Evolutionary conservation across 257 asterid genomes (phyloP), one percentile per base, ranked within the genome.

Genomic region (Thymus quinquecostatus): DNA sequence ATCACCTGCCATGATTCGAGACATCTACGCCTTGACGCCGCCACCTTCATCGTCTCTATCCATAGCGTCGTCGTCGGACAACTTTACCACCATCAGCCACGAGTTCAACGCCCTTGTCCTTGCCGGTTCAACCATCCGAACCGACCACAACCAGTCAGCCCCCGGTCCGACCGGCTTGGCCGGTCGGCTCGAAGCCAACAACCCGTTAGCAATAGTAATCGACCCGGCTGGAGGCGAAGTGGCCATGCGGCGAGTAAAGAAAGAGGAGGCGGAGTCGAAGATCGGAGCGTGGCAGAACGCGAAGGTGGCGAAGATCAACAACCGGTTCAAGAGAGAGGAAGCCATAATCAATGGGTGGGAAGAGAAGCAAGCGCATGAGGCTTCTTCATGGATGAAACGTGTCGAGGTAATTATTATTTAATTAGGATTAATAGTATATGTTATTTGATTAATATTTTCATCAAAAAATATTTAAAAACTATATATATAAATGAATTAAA

Each of bases 261-360:
- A 78, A 58, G 98, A 87, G 79, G 97, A 93, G 77, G 94, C 85
- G 50, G 92, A 86, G 6, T 28, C 96, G 32, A 93, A 88, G 95
- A 93, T 91, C 5, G 78, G 14, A 34, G 98, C 97, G 14, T 93
- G 97, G 98, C 83, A 91, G 50, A 87, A 81, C 38, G 95, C 96
- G 10, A 87, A 93, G 69, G 70, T 86, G 11, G 84, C 96, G 1
- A 93, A 87, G 90, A 63, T 93, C 8, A 93, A 93, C 29, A 93
- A 91, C 51, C 82, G 97, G 77, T 89, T 87, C 75, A 91, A 91
- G 87, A 81, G 96, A 21, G 98, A 93, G 61, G 97, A 89, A 38
- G 94, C 87, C 10, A 40, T 91, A 5, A 85, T 91, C 55, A 72
- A 71, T 9, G 94, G 92, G 0, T 89, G 89, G 92, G 98, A 93